Evolutionary conservation across 2,329 filamentous ascomycete genomes (phyloP).

Genomic region (Calonectria hongkongensis): DNA sequence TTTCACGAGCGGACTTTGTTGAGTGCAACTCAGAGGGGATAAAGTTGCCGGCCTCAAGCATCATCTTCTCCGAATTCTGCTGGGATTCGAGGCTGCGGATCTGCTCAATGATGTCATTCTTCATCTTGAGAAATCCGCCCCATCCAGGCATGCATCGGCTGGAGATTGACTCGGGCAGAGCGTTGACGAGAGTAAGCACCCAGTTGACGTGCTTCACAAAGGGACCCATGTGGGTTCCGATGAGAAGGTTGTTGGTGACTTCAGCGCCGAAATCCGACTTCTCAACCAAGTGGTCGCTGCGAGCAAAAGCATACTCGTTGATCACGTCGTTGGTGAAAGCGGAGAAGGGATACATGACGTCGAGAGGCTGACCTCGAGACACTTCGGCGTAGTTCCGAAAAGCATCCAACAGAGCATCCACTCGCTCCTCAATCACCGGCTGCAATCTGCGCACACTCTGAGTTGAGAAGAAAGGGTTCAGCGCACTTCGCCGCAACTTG

Average conservation of each 20-base stretch:
- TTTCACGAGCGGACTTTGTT: conserved; percentile 59
- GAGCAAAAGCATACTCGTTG: conserved; percentile 63
- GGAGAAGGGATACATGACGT: conserved; percentile 62
- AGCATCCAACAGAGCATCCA: conserved; percentile 57
- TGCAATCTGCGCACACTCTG: conserved; percentile 62
- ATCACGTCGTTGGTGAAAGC: conserved; percentile 64
- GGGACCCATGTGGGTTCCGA: conserved; percentile 62
- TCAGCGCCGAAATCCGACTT: conserved; percentile 59
- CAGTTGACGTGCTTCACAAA: conserved; percentile 61
- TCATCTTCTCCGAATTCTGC: conserved; percentile 58
- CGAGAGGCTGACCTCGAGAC: conserved; percentile 54
- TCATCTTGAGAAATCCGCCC: conserved; percentile 62
- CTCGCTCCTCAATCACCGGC: conserved; percentile 61
- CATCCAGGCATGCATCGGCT: conserved; percentile 60
- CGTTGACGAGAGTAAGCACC: conserved; percentile 60
- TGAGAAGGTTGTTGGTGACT: conserved; percentile 60
- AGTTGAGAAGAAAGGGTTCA: conserved; percentile 62
- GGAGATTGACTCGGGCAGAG: conserved; percentile 60
- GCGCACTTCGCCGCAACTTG: conserved; percentile 58
- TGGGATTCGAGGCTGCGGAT: conserved; percentile 60
- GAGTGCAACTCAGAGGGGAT: conserved; percentile 59
- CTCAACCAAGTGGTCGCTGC: conserved; percentile 59
- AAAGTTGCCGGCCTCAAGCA: conserved; percentile 58
- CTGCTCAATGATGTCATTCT: conserved; percentile 60
- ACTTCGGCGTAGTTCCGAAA: conserved; percentile 55